Base-by-base conservation (phyloP, 202 grass and related monocot genomes). In the Cymbopogon flexuosus region DNA sequence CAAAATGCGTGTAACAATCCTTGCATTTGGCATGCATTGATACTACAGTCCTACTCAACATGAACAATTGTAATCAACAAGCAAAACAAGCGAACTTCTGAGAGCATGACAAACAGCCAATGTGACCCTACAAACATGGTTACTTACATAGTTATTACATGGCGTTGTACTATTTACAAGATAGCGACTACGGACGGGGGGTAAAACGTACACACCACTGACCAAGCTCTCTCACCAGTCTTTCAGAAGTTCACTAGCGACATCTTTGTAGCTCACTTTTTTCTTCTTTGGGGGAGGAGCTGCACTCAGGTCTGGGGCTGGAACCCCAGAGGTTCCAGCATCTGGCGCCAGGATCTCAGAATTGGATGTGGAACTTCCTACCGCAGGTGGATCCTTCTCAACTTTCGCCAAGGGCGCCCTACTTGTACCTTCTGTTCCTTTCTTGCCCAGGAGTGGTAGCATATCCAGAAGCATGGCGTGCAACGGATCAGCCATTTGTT, bases 191-290 rank as follows among this genome's bases (percentile, higher is more conserved):
- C 27, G 27, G 27, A 27, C 31, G 27, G 16, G 16, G 29, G 47
- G 8, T n/a, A 24, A 21, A n/a, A 30, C n/a, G 1, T 47, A 47
- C 3, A 47, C 45, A 5, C 21, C 2, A 35, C 16, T 24, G 35
- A 14, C 8, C 46, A 58, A 65, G 23, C 49, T 19, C 35, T 78
- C 67, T 92, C 85, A 94, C 88, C 90, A 93, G 68, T 97, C 92
- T 65, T 97, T 93, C 21, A 97, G 79, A 74, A 97, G 90, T 21
- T 91, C 70, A 40, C 65, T 41, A 37, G 90, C 95, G 52, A 93
- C 80, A 75, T 98, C 92, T 68, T 94, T 94, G 60, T 98, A 98
- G 13, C 92, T 94, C 31, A 98, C 92, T 11, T 98, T 98, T 85
- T 89, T 98, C 88, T 93, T 94, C 70, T 87, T 86, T 15, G 82